Base-by-base conservation (phyloP, 1,284 basidiomycete species). In the Ceratobasidium sp. region DNA sequence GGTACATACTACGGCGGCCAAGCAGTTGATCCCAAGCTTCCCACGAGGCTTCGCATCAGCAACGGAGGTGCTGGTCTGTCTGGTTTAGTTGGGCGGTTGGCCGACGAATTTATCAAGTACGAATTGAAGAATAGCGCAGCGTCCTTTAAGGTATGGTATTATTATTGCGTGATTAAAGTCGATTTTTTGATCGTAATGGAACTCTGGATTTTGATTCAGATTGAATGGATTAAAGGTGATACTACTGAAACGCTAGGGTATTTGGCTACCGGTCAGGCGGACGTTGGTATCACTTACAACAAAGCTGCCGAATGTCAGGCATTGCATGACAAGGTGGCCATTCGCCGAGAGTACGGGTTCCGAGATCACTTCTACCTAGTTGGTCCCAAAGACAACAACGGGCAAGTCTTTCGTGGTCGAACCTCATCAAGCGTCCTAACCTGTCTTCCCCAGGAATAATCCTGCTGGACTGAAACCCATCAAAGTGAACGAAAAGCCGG, bases 41-140 rank as follows among this genome's bases (percentile, higher is more conserved):
- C 69, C 13, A 82, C 86, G 28, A 81, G 81, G 28, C 77, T 88
- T 54, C 84, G 86, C 28, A 86, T 88, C 39, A 85, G 83, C 1
- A 88, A 86, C 76, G 87, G 87, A 11, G 87, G 87, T 17, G 87
- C 87, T 61, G 87, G 87, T 0, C 86, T 88, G 78, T 84, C 85
- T 35, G 87, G 87, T 0, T 81, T 88, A 45, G 83, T 88, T 60
- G 82, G 83, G 13, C 84, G 83, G 0, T 86, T 85, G 84, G 87
- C 87, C 5, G 76, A 87, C 54, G 83, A 84, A 15, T 88, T 87
- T 77, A 86, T 88, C 73, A 80, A 84, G 65, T 82, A 83, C 51
- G 82, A 82, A 75, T 82, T 85, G 17, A 37, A 80, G 1, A 64
- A 80, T 0, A 69, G 42, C 8, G 23, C 79, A 58, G 84, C 86